phyloP scores from a whole-genome alignment of 177 flowering plant species.

The Vitis hybrid region DNA sequence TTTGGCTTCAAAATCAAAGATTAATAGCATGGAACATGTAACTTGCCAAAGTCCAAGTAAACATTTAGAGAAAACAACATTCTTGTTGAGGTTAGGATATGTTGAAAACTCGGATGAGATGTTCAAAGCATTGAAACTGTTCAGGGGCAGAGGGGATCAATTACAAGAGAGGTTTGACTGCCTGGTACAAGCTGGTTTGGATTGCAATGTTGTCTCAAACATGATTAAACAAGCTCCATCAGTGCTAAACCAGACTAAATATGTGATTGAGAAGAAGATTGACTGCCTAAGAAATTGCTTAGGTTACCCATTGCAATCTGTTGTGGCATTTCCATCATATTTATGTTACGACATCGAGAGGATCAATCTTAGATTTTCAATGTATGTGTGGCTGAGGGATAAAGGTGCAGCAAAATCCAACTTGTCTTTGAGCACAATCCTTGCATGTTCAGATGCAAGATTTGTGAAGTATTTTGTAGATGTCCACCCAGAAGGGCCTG shows the following conservation, averaged over 20 bases:
- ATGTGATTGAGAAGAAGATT: conserved; percentile 53
- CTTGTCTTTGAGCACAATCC: conserved; percentile 53
- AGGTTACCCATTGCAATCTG: conserved; percentile 47
- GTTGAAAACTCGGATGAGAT: conserved; percentile 52
- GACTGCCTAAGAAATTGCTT: conserved; percentile 33
- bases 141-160: conserved; percentile 55
- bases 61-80: conserved; percentile 33
- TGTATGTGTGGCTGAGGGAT: conserved; percentile 65
- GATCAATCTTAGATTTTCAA: conserved; percentile 47
- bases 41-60: conserved; percentile 16
- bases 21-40: conserved; percentile 6
- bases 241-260: conserved; percentile 54
- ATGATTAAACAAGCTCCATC: conserved; percentile 51
- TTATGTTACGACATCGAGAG: conserved; percentile 55
- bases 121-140: conserved; percentile 42
- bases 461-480: conserved; percentile 58
- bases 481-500: conserved; percentile 61
- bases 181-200: conserved; percentile 47
- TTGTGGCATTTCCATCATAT: conserved; percentile 55
- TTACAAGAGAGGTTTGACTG: conserved; percentile 58
- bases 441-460: conserved; percentile 54
- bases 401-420: conserved; percentile 44
- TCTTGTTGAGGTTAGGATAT: conserved; percentile 40
- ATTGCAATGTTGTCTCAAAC: conserved; percentile 38
- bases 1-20: conserved; percentile 29